Evolutionary conservation across 345 rosid species (phyloP).

Genomic region (Gossypium thurberi): DNA sequence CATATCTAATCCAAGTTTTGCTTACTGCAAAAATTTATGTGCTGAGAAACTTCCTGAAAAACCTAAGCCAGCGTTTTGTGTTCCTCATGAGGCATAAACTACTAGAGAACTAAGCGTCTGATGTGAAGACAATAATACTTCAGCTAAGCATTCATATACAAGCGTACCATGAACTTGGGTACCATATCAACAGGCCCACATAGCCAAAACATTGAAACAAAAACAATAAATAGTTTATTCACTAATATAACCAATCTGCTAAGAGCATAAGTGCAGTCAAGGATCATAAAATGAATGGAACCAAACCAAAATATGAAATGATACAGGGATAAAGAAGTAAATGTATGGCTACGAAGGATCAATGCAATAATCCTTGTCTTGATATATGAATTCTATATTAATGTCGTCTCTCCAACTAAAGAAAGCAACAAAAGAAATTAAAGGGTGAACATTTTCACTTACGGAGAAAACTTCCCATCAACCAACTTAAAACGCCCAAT

Average conservation of each 20-base stretch:
- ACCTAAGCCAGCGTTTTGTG: neutral
- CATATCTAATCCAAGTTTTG: neutral
- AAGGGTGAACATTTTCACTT: constrained; percentile 35
- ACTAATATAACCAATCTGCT: neutral
- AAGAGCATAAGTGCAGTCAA: neutral
- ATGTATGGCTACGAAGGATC: neutral
- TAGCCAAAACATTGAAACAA: neutral
- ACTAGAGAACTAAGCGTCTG: neutral
- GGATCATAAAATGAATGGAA: neutral
- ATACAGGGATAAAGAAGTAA: neutral
- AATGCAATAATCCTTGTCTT: neutral
- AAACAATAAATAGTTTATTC: neutral
- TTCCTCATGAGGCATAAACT: neutral
- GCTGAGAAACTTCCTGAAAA: neutral
- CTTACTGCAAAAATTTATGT: neutral
- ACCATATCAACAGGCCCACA: neutral
- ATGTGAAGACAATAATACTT: neutral
- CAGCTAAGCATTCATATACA: neutral
- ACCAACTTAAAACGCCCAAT: constrained; percentile 89
- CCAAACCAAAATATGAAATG: neutral
- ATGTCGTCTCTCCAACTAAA: neutral
- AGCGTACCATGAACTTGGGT: neutral
- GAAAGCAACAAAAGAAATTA: constrained; percentile 12
- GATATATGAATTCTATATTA: constrained; percentile 6
- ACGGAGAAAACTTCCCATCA: constrained; percentile 99